Conservation (phyloP, 2,329 filamentous ascomycete species). For the Hypoxylon sp. region DNA sequence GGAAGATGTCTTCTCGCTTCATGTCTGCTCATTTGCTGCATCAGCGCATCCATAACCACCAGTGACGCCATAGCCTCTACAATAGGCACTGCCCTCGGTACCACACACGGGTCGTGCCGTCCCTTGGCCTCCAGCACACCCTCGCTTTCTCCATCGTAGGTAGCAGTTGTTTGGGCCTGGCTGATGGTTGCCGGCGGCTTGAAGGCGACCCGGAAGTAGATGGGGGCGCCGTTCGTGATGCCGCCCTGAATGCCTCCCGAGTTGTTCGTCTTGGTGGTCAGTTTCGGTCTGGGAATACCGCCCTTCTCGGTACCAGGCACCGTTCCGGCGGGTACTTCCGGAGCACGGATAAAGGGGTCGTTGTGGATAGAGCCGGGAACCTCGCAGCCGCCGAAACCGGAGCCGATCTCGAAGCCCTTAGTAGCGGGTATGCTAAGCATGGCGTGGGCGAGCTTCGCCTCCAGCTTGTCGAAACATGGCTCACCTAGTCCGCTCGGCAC, state of each 20-base stretch:
- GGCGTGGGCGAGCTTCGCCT: slow-evolving; percentile 89
- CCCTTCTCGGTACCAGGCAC: slow-evolving; percentile 58
- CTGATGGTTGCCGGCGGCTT: slow-evolving; percentile 96
- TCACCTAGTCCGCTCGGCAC: slow-evolving; percentile 88
- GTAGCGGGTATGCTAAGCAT: slow-evolving; percentile 96
- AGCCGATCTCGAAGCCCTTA: slow-evolving; percentile 96
- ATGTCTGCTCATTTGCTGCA: slow-evolving; percentile 79
- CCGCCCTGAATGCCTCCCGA: slow-evolving; percentile 95
- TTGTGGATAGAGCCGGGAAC: slow-evolving; percentile 92
- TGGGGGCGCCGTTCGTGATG: slow-evolving; percentile 90
- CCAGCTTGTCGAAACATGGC: slow-evolving; percentile 94
- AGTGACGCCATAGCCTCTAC: slow-evolving; percentile 93
- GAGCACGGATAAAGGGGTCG: slow-evolving; percentile 79
- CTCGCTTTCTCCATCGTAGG: slow-evolving; percentile 76
- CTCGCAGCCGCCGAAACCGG: slow-evolving; percentile 88
- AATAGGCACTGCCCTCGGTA: slow-evolving; percentile 86
- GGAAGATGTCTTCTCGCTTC: slow-evolving; percentile 60
- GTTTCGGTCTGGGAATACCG: slow-evolving; percentile 66
- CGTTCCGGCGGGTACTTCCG: slow-evolving; percentile 55
- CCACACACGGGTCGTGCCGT: slow-evolving; percentile 92
- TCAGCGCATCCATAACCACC: slow-evolving; percentile 85
- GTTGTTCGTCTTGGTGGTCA: slow-evolving; percentile 93
- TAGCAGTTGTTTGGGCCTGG: slow-evolving; percentile 84
- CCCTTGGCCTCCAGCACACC: slow-evolving; percentile 92
- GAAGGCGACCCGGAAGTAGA: slow-evolving; percentile 96